These are phyloP conservation scores for Lachancea sp. DNA, from an alignment of 805 yeast genomes.

Conservation along the genomic window DNA sequence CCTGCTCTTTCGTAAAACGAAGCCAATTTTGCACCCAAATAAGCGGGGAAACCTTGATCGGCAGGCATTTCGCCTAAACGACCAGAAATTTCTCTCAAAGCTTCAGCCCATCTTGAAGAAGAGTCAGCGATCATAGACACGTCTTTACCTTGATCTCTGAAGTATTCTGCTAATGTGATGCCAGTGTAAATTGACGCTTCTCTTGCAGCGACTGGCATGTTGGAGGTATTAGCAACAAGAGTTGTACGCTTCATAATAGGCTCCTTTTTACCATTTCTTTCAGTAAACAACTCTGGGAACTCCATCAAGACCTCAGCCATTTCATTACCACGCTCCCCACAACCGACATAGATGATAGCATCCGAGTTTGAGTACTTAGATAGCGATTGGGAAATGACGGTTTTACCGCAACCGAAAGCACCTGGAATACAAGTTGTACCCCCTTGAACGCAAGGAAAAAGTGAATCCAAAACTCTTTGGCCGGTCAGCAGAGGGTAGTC, in stretches of 20 bases:
- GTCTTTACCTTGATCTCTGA: constrained; percentile 99
- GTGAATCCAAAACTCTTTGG: constrained; percentile 95
- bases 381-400: constrained; percentile 95
- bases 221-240: constrained; percentile 95
- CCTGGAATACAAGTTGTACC: constrained; percentile 99
- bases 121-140: constrained; percentile 99
- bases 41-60: constrained; percentile 99
- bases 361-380: constrained; percentile 98
- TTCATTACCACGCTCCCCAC: constrained; percentile 97
- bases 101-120: constrained; percentile 99
- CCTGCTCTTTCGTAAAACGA: constrained; percentile 99
- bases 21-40: constrained; percentile 96
- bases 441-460: constrained; percentile 99
- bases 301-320: constrained; percentile 99
- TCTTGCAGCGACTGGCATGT: constrained; percentile 99
- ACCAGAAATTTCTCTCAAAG: constrained; percentile 98
- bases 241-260: constrained; percentile 99
- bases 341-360: constrained; percentile 90
- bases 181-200: constrained; percentile 99
- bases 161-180: constrained; percentile 96
- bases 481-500: constrained; percentile 95
- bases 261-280: constrained; percentile 86
- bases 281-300: constrained; percentile 95
- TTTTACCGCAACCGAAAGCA: constrained; percentile 99
- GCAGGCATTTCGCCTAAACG: constrained; percentile 99